phyloP scores from a whole-genome alignment of 139 green algal genomes.

The Chlorella sp. region DNA sequence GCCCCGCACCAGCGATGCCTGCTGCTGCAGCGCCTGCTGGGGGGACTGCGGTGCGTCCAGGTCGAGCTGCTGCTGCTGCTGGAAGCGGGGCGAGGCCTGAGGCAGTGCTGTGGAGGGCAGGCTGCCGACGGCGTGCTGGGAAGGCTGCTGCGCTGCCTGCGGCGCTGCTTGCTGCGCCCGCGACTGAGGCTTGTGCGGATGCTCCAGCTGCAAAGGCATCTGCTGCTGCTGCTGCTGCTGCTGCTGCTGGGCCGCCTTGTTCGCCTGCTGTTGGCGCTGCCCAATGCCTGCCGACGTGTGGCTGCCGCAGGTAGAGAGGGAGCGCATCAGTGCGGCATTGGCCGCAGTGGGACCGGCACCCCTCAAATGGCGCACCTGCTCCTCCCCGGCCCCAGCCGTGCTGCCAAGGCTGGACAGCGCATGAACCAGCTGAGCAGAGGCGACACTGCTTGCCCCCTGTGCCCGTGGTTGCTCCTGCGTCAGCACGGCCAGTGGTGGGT shows the following conservation, averaged over 20 bases:
- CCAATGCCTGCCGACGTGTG: background rate
- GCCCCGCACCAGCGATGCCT: background rate
- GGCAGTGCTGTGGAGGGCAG: background rate
- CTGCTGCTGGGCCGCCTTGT: background rate
- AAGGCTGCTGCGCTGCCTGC: too few species aligned
- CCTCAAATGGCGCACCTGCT: background rate
- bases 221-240: background rate
- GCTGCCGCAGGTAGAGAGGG: background rate
- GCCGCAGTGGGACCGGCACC: too few species aligned
- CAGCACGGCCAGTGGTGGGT: background rate
- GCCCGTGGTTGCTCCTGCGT: background rate
- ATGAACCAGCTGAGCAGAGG: background rate
- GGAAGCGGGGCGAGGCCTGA: background rate
- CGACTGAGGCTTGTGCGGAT: background rate
- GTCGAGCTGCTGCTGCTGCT: background rate
- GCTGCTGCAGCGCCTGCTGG: background rate
- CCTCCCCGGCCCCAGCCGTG: background rate
- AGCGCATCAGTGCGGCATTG: background rate
- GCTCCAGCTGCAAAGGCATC: background rate
- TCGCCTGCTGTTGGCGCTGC: background rate
- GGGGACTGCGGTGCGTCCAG: background rate
- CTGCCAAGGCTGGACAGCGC: background rate
- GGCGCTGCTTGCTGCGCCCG: background rate
- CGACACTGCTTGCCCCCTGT: background rate
- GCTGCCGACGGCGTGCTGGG: too few species aligned